Percentiles rank a stretch among this genome's conserved stretches.
Conservation (phyloP, 2,329 filamentous ascomycete species). For the Ilyonectria sp. region DNA sequence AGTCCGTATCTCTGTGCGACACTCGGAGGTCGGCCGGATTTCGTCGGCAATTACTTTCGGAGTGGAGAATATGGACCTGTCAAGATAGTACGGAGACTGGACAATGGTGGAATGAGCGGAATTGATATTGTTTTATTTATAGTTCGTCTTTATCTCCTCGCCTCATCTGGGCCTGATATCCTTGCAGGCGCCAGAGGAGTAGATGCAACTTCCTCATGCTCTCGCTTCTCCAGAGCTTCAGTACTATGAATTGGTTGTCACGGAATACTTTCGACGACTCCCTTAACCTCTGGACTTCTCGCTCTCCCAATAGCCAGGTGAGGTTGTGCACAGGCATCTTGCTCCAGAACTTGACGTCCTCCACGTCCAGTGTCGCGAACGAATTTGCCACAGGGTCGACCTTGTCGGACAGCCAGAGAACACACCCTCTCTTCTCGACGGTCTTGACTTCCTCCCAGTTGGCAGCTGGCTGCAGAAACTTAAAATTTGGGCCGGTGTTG, state of each 20-base stretch:
- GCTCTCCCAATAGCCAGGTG: slow-evolving; percentile 63
- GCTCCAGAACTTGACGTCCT: slow-evolving; percentile 50
- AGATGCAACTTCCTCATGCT: slow-evolving; percentile 63
- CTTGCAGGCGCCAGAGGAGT: slow-evolving; percentile 72
- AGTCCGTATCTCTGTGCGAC: slow-evolving; percentile 18
- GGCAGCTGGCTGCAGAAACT: slow-evolving; percentile 58
- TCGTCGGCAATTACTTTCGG: not conserved
- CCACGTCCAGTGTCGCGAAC: slow-evolving; percentile 63
- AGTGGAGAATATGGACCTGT: not conserved
- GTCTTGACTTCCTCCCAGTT: slow-evolving; percentile 61
- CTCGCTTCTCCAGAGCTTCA: slow-evolving; percentile 55
- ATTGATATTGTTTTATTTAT: not conserved
- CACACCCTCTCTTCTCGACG: slow-evolving; percentile 59
- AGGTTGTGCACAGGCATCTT: slow-evolving; percentile 70
- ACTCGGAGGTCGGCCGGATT: slow-evolving; percentile 22
- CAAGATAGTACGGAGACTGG: not conserved
- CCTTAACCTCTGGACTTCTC: slow-evolving; percentile 59
- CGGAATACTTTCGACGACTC: slow-evolving; percentile 52
- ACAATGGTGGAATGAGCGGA: not conserved
- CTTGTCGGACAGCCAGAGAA: slow-evolving; percentile 59
- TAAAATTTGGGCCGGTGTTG: slow-evolving; percentile 46
- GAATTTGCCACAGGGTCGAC: slow-evolving; percentile 49
- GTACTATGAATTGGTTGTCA: slow-evolving; percentile 59
- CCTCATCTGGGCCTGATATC: slow-evolving; percentile 58
- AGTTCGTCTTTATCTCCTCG: slow-evolving; percentile 1